phyloP scores from a whole-genome alignment of 2,329 filamentous ascomycete genomes.

The Ophiostoma sp. region DNA sequence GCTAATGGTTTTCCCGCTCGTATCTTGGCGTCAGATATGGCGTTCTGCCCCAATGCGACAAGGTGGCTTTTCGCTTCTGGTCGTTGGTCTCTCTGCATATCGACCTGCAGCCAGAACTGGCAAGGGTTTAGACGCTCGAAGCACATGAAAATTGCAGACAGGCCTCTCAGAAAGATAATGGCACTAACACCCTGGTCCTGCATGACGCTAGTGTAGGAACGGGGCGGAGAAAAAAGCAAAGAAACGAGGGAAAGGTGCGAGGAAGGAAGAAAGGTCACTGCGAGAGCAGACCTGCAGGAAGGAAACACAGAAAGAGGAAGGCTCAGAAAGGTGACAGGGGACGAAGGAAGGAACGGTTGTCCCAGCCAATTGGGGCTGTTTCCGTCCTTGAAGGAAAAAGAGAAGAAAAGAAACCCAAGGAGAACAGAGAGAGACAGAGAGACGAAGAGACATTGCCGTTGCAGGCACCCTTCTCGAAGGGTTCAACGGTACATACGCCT shows the following conservation, averaged over 20 bases:
- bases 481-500: background rate
- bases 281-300: background rate
- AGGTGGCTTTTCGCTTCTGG: background rate
- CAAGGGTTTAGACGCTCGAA: background rate
- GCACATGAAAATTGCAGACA: slow-evolving; percentile 15
- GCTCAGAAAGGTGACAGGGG: background rate
- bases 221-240: slow-evolving; percentile 18
- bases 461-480: background rate
- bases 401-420: background rate
- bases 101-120: background rate
- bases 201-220: slow-evolving; percentile 29
- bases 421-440: background rate
- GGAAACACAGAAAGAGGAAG: background rate
- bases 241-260: background rate
- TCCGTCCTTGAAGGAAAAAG: background rate
- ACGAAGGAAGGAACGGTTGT: background rate
- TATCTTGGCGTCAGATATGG: background rate
- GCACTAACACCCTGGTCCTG: slow-evolving; percentile 18
- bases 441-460: background rate
- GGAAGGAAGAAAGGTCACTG: background rate
- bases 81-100: background rate
- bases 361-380: slow-evolving; percentile 3
- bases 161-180: background rate
- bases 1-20: slow-evolving; percentile 3
- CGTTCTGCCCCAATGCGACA: background rate